Conservation (phyloP, 345 rosid species). For the Abelmoschus esculentus region DNA sequence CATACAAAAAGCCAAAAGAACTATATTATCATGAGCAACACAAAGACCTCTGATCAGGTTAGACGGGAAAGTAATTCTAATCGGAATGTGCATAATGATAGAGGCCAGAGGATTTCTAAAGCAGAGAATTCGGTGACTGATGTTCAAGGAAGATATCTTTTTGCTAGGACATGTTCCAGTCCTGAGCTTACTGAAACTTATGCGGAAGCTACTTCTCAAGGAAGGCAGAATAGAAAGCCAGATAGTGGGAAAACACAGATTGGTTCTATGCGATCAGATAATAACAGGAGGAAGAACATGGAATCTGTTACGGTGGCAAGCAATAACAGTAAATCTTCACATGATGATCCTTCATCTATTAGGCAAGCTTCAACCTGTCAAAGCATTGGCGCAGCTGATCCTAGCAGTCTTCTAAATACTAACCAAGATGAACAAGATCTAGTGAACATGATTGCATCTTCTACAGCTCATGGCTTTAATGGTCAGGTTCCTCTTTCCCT, state of each 20-base stretch:
- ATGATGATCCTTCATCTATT: slow-evolving; percentile 42
- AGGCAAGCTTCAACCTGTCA: slow-evolving; percentile 39
- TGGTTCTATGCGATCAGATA: slow-evolving; percentile 40
- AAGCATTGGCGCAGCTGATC: slow-evolving; percentile 36
- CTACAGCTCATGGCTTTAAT: slow-evolving; percentile 53
- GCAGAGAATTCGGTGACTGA: slow-evolving; percentile 43
- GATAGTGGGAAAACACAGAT: slow-evolving; percentile 53
- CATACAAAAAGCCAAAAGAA: slow-evolving; percentile 38
- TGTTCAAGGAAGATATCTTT: slow-evolving; percentile 57
- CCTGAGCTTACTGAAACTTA: slow-evolving; percentile 85
- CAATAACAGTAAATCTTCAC: slow-evolving; percentile 28
- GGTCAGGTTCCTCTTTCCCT: slow-evolving; percentile 71
- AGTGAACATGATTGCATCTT: slow-evolving; percentile 60
- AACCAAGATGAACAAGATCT: slow-evolving; percentile 63
- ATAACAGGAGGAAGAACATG: slow-evolving; percentile 39
- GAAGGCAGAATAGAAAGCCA: slow-evolving; percentile 38
- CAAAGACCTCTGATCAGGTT: slow-evolving; percentile 35
- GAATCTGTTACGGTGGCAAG: slow-evolving; percentile 42
- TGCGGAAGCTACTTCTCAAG: slow-evolving; percentile 49
- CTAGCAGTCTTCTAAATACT: slow-evolving; percentile 37
- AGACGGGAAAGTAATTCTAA: slow-evolving; percentile 35
- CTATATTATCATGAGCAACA: slow-evolving; percentile 24
- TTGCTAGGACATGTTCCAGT: slow-evolving; percentile 91
- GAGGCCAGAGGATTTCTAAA: slow-evolving; percentile 29
- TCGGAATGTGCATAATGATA: slow-evolving; percentile 34